Evolutionary conservation across 805 yeast genomes (phyloP).

Genomic region (Phaffomyces thermotolerans): DNA sequence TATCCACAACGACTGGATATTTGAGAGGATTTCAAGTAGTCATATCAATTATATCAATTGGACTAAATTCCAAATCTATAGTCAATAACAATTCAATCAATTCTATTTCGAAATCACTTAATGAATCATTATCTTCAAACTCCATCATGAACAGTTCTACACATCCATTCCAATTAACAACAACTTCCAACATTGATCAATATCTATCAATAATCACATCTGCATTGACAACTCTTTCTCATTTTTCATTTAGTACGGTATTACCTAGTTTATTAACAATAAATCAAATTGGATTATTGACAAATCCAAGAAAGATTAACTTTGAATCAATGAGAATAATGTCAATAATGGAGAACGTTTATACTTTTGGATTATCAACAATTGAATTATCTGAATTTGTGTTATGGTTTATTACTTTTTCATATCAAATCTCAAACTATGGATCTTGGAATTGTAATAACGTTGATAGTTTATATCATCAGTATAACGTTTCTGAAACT

Average conservation of each 20-base stretch:
- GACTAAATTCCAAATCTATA: not conserved
- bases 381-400: conserved; percentile 19
- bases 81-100: not conserved
- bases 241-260: not conserved
- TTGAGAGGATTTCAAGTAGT: not conserved
- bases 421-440: conserved; percentile 21
- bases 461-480: conserved; percentile 17
- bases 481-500: conserved; percentile 23
- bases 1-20: not conserved
- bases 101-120: not conserved
- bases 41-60: not conserved
- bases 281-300: conserved; percentile 8
- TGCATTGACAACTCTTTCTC: not conserved
- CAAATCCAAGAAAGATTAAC: not conserved
- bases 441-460: conserved; percentile 23
- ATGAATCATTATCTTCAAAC: not conserved
- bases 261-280: conserved; percentile 2
- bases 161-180: not conserved
- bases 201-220: conserved; percentile 1
- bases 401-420: conserved; percentile 19
- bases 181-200: not conserved
- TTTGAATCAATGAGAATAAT: conserved; percentile 1
- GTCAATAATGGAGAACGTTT: conserved; percentile 2
- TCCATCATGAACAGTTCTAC: not conserved
- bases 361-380: conserved; percentile 5